A percentile compares a stretch with the other conserved stretches of the same genome.
Evolutionary conservation across 2,329 filamentous ascomycete species (phyloP).

Genomic region (Ophiostoma quercus): DNA sequence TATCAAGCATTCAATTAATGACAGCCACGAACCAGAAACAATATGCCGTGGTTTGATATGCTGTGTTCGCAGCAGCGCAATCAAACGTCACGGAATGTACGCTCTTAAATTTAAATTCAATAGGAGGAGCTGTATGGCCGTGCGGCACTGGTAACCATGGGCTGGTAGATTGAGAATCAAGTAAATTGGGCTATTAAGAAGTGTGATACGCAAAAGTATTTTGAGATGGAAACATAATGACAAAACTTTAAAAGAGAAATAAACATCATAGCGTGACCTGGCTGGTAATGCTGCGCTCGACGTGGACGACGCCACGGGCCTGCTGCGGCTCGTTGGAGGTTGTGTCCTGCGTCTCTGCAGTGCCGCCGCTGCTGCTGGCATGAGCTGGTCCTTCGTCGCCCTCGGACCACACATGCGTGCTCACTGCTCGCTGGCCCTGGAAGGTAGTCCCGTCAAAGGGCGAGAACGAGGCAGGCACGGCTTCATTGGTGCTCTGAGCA

Average conservation of each 20-base stretch:
- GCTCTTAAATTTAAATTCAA: no score
- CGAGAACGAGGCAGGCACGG: neutral
- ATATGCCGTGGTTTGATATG: neutral
- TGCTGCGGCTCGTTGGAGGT: neutral
- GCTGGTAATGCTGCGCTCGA: constrained; percentile 22
- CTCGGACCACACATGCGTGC: constrained; percentile 24
- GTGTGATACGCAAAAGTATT: neutral
- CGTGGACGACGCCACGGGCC: constrained; percentile 16
- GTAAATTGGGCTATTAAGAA: neutral
- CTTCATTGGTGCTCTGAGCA: neutral
- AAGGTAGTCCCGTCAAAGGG: constrained; percentile 19
- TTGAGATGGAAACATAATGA: neutral
- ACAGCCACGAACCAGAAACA: constrained; percentile 2
- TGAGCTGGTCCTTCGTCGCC: neutral
- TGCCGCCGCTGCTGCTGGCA: neutral
- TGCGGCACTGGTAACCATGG: no score
- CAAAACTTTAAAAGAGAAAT: constrained; percentile 3
- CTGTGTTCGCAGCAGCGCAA: no score
- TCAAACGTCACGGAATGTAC: no score
- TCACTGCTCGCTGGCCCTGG: constrained; percentile 10
- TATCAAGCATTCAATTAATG: neutral
- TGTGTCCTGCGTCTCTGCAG: neutral
- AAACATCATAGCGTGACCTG: neutral
- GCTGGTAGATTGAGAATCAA: no score
- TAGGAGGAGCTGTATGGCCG: no score